These are phyloP conservation scores for Entomortierella lignicola DNA, from an alignment of 192 early-diverging fungal species.

Conservation along the genomic window DNA sequence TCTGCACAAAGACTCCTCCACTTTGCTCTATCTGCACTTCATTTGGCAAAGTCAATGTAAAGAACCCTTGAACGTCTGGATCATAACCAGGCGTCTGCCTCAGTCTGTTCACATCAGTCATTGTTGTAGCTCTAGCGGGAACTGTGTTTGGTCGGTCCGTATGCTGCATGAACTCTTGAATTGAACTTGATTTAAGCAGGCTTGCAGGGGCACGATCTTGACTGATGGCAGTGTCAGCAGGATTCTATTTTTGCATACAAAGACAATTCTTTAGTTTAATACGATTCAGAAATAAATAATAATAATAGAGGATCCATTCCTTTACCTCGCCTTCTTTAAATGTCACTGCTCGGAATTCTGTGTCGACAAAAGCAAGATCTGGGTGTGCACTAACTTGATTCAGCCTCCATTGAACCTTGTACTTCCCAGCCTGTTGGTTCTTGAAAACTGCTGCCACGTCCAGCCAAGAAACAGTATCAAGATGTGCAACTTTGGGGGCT, in stretches of 20 bases:
- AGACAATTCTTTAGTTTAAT: no score
- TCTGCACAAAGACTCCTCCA: constrained; percentile 9
- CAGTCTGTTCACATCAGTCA: neutral
- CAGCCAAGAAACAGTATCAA: constrained; percentile 16
- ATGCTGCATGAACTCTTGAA: constrained; percentile 31
- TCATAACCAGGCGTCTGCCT: constrained; percentile 4
- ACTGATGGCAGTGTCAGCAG: neutral
- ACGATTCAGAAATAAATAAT: neutral
- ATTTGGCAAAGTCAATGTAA: constrained; percentile 19
- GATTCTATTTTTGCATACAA: neutral
- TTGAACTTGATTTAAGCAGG: constrained; percentile 1
- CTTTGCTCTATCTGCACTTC: neutral
- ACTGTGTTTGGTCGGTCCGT: constrained; percentile 20
- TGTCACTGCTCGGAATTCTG: constrained; percentile 16
- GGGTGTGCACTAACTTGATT: neutral
- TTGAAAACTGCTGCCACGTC: constrained; percentile 12
- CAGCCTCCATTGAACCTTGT: constrained; percentile 24
- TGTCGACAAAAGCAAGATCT: constrained; percentile 10
- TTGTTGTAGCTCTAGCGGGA: neutral
- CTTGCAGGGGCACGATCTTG: neutral
- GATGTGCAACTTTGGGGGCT: constrained; percentile 8
- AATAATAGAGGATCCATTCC: neutral
- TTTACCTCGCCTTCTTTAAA: constrained; percentile 19
- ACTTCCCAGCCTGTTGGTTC: neutral
- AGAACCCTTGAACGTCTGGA: constrained; percentile 12